Evolutionary conservation across 2,329 filamentous ascomycete genomes (phyloP), one percentile per base, ranked within the genome.

Genomic region (Orbilia oligospora): DNA sequence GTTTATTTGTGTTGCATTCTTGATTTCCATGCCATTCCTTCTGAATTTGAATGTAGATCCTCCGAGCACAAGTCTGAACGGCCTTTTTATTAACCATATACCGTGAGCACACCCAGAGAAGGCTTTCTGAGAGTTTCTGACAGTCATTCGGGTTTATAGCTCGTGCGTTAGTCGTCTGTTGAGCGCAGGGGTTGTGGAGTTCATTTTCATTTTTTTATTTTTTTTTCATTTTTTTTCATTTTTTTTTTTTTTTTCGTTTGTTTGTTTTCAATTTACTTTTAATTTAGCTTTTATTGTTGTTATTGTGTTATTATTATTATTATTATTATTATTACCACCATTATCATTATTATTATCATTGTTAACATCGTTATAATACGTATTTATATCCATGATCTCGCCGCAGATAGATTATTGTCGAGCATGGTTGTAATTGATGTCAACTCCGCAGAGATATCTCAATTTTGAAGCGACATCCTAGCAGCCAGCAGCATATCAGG

Each of bases 181-280:
- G 38, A 69, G 41, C 22, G 66, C 41, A 20, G 49, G 49, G 66
- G 49, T 58, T 69, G 36, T 27, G 66, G 66, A 69, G 66, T 69
- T 69, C 49, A n/a, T 18, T 18, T 65, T 36, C n/a, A 12, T 12
- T 33, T 49, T 51, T 6, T 49, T 36, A 36, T 65, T 22, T 49
- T 20, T 22, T 20, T 65, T 30, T 49, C 24, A 22, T n/a, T n/a
- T n/a, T n/a, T n/a, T n/a, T n/a, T n/a, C n/a, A n/a, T n/a, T n/a
- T n/a, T n/a, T n/a, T n/a, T n/a, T n/a, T n/a, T n/a, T n/a, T n/a
- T n/a, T n/a, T n/a, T n/a, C n/a, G n/a, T 49, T 22, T 22, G 1
- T 49, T 46, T n/a, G 10, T 46, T 27, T 18, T 12, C 20, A 64
- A 6, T 53, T 30, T 30, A n/a, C n/a, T n/a, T n/a, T n/a, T n/a